Evolutionary conservation across 345 rosid species (phyloP), one percentile per base, ranked within the genome.

Genomic region (Physaria fendleri): DNA sequence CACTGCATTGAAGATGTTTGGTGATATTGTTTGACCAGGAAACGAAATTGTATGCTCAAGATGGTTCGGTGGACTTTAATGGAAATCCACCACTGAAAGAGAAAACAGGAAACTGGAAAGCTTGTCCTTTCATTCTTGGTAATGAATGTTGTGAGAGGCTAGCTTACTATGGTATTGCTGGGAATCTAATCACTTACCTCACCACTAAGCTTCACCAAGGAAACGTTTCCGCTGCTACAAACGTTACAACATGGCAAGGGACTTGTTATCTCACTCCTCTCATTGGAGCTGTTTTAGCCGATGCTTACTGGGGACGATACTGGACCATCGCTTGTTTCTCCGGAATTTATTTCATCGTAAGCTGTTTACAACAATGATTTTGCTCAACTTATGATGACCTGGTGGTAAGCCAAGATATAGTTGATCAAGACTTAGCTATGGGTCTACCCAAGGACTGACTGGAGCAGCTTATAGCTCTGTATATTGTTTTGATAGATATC

Each of bases 301-400:
- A 93, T 83, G 91, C 97, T 27, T 93, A 83, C 47, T 87, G 95
- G 95, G 99, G 99, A 66, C 69, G 97, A 85, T 93, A 89, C 83
- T 82, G 95, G 95, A 89, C 99, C 0, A 93, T 93, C 6, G 97
- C 92, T 64, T 62, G 74, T 41, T 89, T 93, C 82, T 93, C 97
- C 25, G 76, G 83, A 3, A 78, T 87, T 44, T 89, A 93, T 67
- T 83, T 89, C 71, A 70, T 85, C 52, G 97, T 89, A 79, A 66
- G 41, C 22, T 39, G 15, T 49, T 15, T 13, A 7, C n/a, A 32
- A 32, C 35, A 10, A 9, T 10, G 35, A n/a, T n/a, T 32, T 10
- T 32, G 35, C 35, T 0, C 0, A 4, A 10, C 13, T 32, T 32
- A 12, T 32, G 37, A 12, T 32, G 37, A 32, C n/a, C 12, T 32